Evolutionary conservation across 176 grass and related monocot genomes (phyloP).

Genomic region (Bromus sterilis): DNA sequence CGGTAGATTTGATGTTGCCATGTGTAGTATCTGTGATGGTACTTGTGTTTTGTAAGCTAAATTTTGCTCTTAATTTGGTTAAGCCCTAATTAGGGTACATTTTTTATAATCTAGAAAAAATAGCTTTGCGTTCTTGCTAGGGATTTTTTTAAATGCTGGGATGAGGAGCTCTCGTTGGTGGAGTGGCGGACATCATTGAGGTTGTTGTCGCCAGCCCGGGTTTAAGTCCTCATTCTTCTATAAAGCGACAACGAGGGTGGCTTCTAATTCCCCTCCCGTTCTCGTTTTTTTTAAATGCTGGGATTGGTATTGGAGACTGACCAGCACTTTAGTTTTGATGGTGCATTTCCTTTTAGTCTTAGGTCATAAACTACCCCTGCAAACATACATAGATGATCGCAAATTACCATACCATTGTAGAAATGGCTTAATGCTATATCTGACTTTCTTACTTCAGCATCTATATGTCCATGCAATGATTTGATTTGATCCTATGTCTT

Average conservation of each 20-base stretch:
- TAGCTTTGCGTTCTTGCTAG: not conserved
- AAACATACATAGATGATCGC: not conserved
- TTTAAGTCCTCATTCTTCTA: too few species aligned
- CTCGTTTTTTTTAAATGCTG: too few species aligned
- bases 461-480: not conserved
- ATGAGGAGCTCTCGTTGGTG: too few species aligned
- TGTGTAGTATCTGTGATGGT: not conserved
- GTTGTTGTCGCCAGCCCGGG: too few species aligned
- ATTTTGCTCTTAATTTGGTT: not conserved
- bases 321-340: not conserved
- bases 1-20: not conserved
- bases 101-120: not conserved
- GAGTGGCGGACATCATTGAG: too few species aligned
- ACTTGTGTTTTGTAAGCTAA: not conserved
- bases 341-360: not conserved
- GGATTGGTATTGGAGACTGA: not conserved
- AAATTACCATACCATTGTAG: not conserved
- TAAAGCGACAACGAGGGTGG: too few species aligned
- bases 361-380: not conserved
- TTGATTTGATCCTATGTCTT: not conserved
- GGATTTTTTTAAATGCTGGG: not conserved
- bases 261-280: too few species aligned
- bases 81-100: not conserved
- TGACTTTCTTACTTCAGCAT: not conserved
- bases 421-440: not conserved